Percentiles rank a stretch among this genome's conserved stretches.
phyloP scores from a whole-genome alignment of 306 rosid species.

The Benincasa hispida region DNA sequence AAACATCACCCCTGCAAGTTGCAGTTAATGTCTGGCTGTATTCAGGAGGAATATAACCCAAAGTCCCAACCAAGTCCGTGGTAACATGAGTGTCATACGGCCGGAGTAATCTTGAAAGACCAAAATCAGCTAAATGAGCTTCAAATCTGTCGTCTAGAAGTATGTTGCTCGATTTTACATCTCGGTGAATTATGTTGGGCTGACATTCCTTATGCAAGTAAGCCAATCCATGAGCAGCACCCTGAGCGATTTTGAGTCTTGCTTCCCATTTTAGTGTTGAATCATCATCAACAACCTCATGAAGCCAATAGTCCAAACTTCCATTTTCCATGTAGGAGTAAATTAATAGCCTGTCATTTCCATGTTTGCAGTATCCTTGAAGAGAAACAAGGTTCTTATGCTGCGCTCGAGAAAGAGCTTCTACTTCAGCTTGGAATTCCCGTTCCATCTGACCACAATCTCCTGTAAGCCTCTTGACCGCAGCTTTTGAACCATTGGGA shows the following conservation, averaged over 20 bases:
- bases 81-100: constrained; percentile 75
- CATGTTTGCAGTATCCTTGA: constrained; percentile 60
- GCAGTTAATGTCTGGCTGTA: constrained; percentile 63
- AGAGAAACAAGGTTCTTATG: constrained; percentile 78
- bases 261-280: constrained; percentile 54
- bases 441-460: constrained; percentile 86
- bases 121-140: constrained; percentile 76
- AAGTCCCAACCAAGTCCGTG: constrained; percentile 64
- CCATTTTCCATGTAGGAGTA: constrained; percentile 82
- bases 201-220: constrained; percentile 66
- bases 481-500: constrained; percentile 60
- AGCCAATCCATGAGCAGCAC: constrained; percentile 57
- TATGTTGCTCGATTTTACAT: constrained; percentile 72
- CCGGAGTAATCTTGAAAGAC: constrained; percentile 58
- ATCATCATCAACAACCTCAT: constrained; percentile 40
- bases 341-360: constrained; percentile 52
- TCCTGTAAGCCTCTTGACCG: constrained; percentile 69
- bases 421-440: constrained; percentile 81
- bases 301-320: constrained; percentile 80
- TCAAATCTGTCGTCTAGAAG: constrained; percentile 51
- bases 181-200: constrained; percentile 67
- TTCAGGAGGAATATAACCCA: constrained; percentile 79
- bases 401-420: constrained; percentile 79
- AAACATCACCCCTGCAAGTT: constrained; percentile 66
- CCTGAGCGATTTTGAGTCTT: constrained; percentile 63